Evolutionary conservation across 2,329 filamentous ascomycete species (phyloP).

Genomic region (Fusarium humuli): DNA sequence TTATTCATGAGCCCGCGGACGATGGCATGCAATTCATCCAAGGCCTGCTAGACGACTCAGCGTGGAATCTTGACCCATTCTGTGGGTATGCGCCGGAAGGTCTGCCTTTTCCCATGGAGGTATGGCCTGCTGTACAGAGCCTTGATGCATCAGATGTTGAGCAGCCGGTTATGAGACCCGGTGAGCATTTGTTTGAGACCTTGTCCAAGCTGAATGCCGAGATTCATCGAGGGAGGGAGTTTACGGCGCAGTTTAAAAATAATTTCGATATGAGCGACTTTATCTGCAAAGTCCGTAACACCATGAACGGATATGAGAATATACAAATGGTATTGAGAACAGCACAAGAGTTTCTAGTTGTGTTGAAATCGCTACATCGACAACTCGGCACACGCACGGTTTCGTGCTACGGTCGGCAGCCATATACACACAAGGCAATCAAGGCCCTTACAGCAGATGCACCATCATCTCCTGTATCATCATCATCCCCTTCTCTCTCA

Average conservation of each 20-base stretch:
- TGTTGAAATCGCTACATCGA: slow-evolving; percentile 44
- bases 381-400: slow-evolving; percentile 33
- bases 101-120: slow-evolving; percentile 38
- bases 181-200: slow-evolving; percentile 32
- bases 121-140: slow-evolving; percentile 33
- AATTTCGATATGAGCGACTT: slow-evolving; percentile 25
- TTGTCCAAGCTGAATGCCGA: slow-evolving; percentile 43
- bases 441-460: slow-evolving; percentile 16
- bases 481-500: slow-evolving; percentile 6
- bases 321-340: slow-evolving; percentile 37
- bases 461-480: neutral
- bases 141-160: slow-evolving; percentile 15
- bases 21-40: slow-evolving; percentile 35
- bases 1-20: neutral
- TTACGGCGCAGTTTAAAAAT: slow-evolving; percentile 5
- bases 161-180: slow-evolving; percentile 17
- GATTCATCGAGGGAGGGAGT: slow-evolving; percentile 34
- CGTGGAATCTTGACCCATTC: slow-evolving; percentile 37
- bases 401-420: neutral
- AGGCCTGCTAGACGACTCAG: slow-evolving; percentile 26
- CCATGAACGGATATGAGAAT: slow-evolving; percentile 38
- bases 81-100: slow-evolving; percentile 13
- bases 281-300: slow-evolving; percentile 21
- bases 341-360: slow-evolving; percentile 44
- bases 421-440: slow-evolving; percentile 16